These are phyloP conservation scores for Blepharisma japonicum DNA, from an alignment of 73 alveolate genomes.

Conservation along the genomic window DNA sequence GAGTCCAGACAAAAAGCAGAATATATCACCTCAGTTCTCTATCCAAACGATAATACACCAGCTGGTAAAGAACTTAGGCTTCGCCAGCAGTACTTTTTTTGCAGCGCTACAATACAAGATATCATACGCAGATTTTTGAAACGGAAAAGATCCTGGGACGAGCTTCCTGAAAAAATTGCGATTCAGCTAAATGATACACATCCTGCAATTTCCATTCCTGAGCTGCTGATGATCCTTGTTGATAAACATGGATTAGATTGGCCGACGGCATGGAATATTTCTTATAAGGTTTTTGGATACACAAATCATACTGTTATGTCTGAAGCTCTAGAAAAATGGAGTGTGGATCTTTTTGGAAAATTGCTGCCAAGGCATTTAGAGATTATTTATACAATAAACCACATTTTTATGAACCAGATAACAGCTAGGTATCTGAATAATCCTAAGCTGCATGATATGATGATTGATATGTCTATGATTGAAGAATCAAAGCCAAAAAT, in stretches of 20 bases:
- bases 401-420: conserved; percentile 66
- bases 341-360: conserved; percentile 67
- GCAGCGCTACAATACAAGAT: conserved; percentile 95
- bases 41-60: conserved; percentile 93
- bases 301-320: conserved; percentile 85
- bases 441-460: neutral
- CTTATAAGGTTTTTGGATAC: conserved; percentile 49
- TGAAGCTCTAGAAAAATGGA: conserved; percentile 91
- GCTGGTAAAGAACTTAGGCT: conserved; percentile 98
- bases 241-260: conserved; percentile 7
- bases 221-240: conserved; percentile 67
- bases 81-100: conserved; percentile 98
- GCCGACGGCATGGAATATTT: conserved; percentile 20
- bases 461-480: conserved; percentile 8
- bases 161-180: conserved; percentile 49
- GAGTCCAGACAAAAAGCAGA: conserved; percentile 93
- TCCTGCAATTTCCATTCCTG: conserved; percentile 83
- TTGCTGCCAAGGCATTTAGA: conserved; percentile 87
- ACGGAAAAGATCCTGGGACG: conserved; percentile 48
- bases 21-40: conserved; percentile 96
- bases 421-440: conserved; percentile 25
- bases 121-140: conserved; percentile 24
- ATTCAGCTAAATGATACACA: conserved; percentile 85
- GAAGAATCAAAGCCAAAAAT: conserved; percentile 77
- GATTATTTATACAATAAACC: conserved; percentile 66